phyloP scores from a whole-genome alignment of 2,329 filamentous ascomycete genomes.

The Fusarium torulosum region DNA sequence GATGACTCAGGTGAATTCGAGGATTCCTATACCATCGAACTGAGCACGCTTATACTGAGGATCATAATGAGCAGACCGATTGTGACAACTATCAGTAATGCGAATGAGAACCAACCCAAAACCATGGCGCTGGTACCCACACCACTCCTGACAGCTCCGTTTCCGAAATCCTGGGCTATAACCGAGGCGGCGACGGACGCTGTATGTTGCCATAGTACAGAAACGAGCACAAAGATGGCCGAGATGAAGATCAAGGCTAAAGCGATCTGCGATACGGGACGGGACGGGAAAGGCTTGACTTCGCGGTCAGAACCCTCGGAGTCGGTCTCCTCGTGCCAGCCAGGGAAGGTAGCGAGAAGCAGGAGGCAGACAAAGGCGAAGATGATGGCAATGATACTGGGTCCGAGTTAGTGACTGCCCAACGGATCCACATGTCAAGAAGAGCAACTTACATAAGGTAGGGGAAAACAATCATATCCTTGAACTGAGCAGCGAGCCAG shows the following conservation, averaged over 20 bases:
- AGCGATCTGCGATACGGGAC: conserved; percentile 91
- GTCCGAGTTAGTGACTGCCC: conserved; percentile 4
- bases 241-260: conserved; percentile 90
- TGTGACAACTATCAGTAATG: conserved; percentile 92
- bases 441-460: conserved; percentile 83
- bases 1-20: conserved; percentile 34
- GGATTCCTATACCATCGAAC: conserved; percentile 62
- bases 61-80: conserved; percentile 97
- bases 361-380: conserved; percentile 97
- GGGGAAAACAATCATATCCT: conserved; percentile 97
- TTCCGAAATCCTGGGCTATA: conserved; percentile 92
- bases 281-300: conserved; percentile 92
- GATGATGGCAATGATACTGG: conserved; percentile 94
- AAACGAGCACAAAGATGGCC: conserved; percentile 79
- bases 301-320: conserved; percentile 85
- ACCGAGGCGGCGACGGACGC: conserved; percentile 95
- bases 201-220: conserved; percentile 90
- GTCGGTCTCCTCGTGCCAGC: conserved; percentile 94
- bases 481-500: conserved; percentile 97
- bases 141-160: conserved; percentile 86
- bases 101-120: conserved; percentile 97
- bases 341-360: conserved; percentile 94
- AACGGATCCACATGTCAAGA: background rate
- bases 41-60: conserved; percentile 86
- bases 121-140: conserved; percentile 97